Evolutionary conservation across 352 stramenopile genomes (phyloP), one percentile per base, ranked within the genome.

Genomic region (Albugo laibachii): DNA sequence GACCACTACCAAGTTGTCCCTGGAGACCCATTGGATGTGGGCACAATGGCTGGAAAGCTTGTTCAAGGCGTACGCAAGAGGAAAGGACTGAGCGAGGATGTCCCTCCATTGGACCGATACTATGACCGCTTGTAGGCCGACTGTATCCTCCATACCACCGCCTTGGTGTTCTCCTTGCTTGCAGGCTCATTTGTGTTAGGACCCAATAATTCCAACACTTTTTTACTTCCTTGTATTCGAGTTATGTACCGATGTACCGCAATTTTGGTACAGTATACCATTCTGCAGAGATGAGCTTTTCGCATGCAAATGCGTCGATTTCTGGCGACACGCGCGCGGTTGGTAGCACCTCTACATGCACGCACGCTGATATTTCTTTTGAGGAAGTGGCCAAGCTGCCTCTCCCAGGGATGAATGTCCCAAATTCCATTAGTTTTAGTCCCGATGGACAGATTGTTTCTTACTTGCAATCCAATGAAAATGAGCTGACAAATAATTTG

Each of bases 91-190:
- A 58, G 79, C 35, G 73, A 93, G 13, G 94, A 97, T 15, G 92
- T 99, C 65, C 95, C 96, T 47, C 91, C 95, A 52, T 80, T 98
- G 56, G 92, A 96, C 68, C 88, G 95, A 63, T 99, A 98, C 86
- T 89, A 98, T 58, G 95, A 99, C 81, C 97, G 97, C 76, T 87
- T 99, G 59, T 99, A 99, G 97, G 57, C 8, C n/a, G n/a, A n/a
- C 8, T 43, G 8, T 43, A 24, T 8, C 3, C 3, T 43, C 24
- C 24, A 3, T 31, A 31, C 24, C 24, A 31, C 24, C 24, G 24
- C 3, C 24, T 8, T 10, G 8, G 24, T 31, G 24, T 31, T 31
- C 24, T 31, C 24, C 3, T 31, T 31, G 24, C 3, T 31, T 31
- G 24, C 24, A 31, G 24, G 24, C 24, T 31, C 24, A 31, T 31